Conservation (phyloP, 352 stramenopile genomes). For the Phytophthora sansomeana region DNA sequence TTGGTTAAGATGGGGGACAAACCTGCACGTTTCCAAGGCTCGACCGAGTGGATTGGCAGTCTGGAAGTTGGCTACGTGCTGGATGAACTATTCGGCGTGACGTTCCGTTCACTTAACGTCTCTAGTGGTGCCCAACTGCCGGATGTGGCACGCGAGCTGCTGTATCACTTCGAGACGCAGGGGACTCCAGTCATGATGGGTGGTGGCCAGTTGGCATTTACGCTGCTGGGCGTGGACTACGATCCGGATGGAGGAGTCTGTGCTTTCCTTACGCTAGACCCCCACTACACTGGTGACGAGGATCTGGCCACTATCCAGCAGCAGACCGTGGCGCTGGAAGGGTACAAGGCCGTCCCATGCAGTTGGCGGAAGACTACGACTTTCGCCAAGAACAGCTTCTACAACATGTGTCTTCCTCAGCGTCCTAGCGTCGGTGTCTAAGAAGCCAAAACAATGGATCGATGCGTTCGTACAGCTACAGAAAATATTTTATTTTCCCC, state of each 20-base stretch:
- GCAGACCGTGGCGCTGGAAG: slow-evolving; percentile 64
- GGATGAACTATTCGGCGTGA: slow-evolving; percentile 78
- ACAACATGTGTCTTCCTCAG: slow-evolving; percentile 83
- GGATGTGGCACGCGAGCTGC: slow-evolving; percentile 70
- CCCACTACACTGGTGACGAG: slow-evolving; percentile 81
- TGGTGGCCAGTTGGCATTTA: slow-evolving; percentile 84
- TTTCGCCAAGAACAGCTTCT: slow-evolving; percentile 75
- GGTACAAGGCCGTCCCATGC: slow-evolving; percentile 78
- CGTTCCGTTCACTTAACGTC: slow-evolving; percentile 74
- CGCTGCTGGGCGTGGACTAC: slow-evolving; percentile 80
- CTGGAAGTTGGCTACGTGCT: slow-evolving; percentile 88
- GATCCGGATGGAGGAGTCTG: slow-evolving; percentile 65
- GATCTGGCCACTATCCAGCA: slow-evolving; percentile 74
- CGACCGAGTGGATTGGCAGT: slow-evolving; percentile 85
- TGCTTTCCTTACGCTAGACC: slow-evolving; percentile 84
- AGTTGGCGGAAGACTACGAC: slow-evolving; percentile 68
- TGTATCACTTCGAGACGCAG: slow-evolving; percentile 80
- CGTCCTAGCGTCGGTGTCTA: slow-evolving; percentile 45
- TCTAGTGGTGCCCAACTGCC: slow-evolving; percentile 62
- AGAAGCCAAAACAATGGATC: slow-evolving; percentile 3
- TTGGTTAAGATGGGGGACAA: slow-evolving; percentile 89
- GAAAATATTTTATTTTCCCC: slow-evolving; percentile 47
- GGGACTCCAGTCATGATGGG: slow-evolving; percentile 91
- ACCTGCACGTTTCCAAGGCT: slow-evolving; percentile 66
- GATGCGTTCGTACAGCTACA: slow-evolving; percentile 40